phyloP scores from a whole-genome alignment of 1,284 basidiomycete species.

The Marasmius sp. region DNA sequence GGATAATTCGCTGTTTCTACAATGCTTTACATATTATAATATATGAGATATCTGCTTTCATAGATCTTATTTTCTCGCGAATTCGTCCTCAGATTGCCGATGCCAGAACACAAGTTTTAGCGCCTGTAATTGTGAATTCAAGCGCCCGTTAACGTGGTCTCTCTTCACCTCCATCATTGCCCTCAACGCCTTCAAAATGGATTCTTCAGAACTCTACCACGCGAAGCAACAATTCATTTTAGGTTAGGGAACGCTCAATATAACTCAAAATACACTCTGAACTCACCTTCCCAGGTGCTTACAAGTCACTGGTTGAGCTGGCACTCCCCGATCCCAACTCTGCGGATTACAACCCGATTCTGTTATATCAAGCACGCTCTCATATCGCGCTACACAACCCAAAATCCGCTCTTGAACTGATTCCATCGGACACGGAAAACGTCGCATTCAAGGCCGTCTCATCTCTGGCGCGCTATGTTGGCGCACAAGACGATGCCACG shows the following conservation, averaged over 20 bases:
- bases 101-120: too few relatives aligned
- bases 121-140: too few relatives aligned
- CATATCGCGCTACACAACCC: conserved; percentile 76
- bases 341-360: conserved; percentile 59
- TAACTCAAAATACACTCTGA: not conserved
- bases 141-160: not conserved
- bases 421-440: conserved; percentile 62
- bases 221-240: conserved; percentile 85
- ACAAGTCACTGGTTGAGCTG: conserved; percentile 54
- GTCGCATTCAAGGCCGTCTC: conserved; percentile 70
- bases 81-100: too few relatives aligned
- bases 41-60: too few relatives aligned
- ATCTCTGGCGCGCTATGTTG: conserved; percentile 70
- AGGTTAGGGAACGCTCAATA: conserved; percentile 39
- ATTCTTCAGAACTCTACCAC: conserved; percentile 81
- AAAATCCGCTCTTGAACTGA: conserved; percentile 49
- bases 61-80: too few relatives aligned
- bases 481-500: conserved; percentile 43
- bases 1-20: too few relatives aligned
- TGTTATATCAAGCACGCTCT: conserved; percentile 84
- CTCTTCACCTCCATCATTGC: not conserved
- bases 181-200: conserved; percentile 44
- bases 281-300: conserved; percentile 52
- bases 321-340: conserved; percentile 61
- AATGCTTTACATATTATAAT: too few relatives aligned